phyloP scores from a whole-genome alignment of 176 grass and related monocot species.

The Poa pratensis region DNA sequence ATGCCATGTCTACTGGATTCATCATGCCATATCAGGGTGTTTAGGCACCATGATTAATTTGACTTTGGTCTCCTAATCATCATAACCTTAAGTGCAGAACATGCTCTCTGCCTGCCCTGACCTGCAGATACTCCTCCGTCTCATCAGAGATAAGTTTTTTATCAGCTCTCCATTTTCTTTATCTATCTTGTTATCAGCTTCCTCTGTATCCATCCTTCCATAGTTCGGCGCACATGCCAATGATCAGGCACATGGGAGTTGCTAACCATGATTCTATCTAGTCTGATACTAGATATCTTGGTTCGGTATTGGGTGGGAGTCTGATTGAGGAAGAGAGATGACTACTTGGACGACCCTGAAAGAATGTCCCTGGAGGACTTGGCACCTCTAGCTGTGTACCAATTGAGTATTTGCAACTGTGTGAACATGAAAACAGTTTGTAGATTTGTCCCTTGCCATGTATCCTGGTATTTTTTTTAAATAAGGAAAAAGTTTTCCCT shows the following conservation, averaged over 20 bases:
- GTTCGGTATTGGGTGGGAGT: neutral
- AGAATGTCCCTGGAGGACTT: neutral
- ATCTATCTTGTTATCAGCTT: constrained; percentile 16
- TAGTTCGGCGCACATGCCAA: constrained; percentile 35
- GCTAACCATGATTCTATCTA: constrained; percentile 38
- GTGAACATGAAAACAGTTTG: neutral
- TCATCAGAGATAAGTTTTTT: constrained; percentile 26
- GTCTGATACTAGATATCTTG: neutral
- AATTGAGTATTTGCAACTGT: neutral
- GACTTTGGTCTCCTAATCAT: constrained; percentile 36
- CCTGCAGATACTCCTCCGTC: constrained; percentile 32
- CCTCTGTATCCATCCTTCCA: constrained; percentile 27
- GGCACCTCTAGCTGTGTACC: neutral
- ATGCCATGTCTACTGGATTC: constrained; percentile 26
- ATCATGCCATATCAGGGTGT: neutral
- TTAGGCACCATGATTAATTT: constrained; percentile 24
- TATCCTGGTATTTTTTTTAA: too few relatives aligned
- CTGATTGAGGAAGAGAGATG: neutral
- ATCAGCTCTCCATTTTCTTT: constrained; percentile 23
- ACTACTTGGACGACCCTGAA: neutral
- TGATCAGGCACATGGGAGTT: constrained; percentile 56
- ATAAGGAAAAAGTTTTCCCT: too few relatives aligned
- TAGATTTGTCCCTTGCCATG: too few relatives aligned
- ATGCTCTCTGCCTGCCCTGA: neutral
- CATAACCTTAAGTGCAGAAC: neutral